Conservation (phyloP, 2,329 filamentous ascomycete genomes). For the Exophiala dermatitidis region DNA sequence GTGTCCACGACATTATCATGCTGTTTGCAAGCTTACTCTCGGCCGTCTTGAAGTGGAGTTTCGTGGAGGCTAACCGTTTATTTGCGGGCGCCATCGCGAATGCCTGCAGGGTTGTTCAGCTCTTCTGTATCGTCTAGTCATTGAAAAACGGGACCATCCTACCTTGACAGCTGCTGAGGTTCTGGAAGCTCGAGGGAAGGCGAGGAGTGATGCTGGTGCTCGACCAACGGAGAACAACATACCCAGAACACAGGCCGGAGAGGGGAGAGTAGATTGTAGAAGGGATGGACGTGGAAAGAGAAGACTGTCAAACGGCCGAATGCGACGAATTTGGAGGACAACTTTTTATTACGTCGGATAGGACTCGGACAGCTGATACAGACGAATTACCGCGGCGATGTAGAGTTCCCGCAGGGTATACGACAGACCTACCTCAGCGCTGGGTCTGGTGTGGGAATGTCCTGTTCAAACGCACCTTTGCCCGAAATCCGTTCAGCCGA, state of each 20-base stretch:
- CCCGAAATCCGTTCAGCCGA: slow-evolving; percentile 11
- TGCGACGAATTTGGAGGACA: not conserved
- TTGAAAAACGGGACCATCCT: not conserved
- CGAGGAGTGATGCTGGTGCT: slow-evolving; percentile 20
- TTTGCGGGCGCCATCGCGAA: slow-evolving; percentile 27
- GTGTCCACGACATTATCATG: not conserved
- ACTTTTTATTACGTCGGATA: slow-evolving; percentile 15
- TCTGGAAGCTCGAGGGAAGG: slow-evolving; percentile 16
- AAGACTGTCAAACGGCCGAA: not conserved
- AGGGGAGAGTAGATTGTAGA: slow-evolving; percentile 6
- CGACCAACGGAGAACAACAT: slow-evolving; percentile 25
- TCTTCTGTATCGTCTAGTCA: not conserved
- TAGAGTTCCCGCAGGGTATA: not conserved
- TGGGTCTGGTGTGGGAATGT: not conserved
- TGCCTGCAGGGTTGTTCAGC: slow-evolving; percentile 16
- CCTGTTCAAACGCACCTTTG: too few relatives aligned
- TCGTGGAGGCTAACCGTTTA: slow-evolving; percentile 38
- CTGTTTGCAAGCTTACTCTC: slow-evolving; percentile 36
- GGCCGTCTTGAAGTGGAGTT: slow-evolving; percentile 30
- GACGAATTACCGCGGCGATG: slow-evolving; percentile 6
- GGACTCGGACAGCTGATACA: slow-evolving; percentile 9
- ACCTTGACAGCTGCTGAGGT: slow-evolving; percentile 16
- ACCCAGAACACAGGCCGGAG: slow-evolving; percentile 12
- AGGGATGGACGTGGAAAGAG: slow-evolving; percentile 4
- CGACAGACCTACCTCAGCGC: not conserved